phyloP scores from a whole-genome alignment of 441 rosid species.

The Bocquillonia castaneifolia region DNA sequence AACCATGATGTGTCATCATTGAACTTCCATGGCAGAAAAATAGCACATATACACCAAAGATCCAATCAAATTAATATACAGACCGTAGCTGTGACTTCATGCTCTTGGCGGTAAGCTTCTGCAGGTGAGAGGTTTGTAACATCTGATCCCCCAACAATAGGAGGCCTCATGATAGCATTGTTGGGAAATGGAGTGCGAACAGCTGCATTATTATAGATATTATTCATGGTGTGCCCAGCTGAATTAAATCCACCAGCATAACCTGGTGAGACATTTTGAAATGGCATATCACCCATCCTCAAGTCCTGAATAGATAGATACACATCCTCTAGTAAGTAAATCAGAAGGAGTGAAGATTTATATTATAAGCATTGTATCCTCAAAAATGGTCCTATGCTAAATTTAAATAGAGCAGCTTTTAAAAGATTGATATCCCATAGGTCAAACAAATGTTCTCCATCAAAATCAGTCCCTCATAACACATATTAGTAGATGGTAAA shows the following conservation, averaged over 20 bases:
- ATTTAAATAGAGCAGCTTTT: not conserved
- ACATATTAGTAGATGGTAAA: not conserved
- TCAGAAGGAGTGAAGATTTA: constrained; percentile 5
- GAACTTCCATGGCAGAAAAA: not conserved
- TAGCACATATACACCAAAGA: not conserved
- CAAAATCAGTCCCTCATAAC: not conserved
- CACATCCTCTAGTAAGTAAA: constrained; percentile 5
- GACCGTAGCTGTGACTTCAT: constrained; percentile 85
- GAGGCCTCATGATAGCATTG: constrained; percentile 43
- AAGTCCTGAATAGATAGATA: constrained; percentile 42
- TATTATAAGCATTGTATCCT: not conserved
- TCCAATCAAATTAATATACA: constrained; percentile 27
- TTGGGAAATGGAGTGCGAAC: constrained; percentile 44
- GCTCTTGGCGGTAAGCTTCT: constrained; percentile 68
- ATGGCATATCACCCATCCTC: constrained; percentile 40
- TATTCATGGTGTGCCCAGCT: constrained; percentile 46
- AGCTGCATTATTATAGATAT: constrained; percentile 37
- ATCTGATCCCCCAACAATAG: constrained; percentile 44
- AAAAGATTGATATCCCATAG: not conserved
- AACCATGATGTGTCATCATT: not conserved
- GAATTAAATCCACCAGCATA: constrained; percentile 47
- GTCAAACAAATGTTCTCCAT: not conserved
- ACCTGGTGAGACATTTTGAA: constrained; percentile 41
- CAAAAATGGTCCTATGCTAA: constrained; percentile 1
- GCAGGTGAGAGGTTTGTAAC: constrained; percentile 48